Base-by-base conservation (phyloP, 2,329 filamentous ascomycete genomes). In the Exophiala calicioides region DNA sequence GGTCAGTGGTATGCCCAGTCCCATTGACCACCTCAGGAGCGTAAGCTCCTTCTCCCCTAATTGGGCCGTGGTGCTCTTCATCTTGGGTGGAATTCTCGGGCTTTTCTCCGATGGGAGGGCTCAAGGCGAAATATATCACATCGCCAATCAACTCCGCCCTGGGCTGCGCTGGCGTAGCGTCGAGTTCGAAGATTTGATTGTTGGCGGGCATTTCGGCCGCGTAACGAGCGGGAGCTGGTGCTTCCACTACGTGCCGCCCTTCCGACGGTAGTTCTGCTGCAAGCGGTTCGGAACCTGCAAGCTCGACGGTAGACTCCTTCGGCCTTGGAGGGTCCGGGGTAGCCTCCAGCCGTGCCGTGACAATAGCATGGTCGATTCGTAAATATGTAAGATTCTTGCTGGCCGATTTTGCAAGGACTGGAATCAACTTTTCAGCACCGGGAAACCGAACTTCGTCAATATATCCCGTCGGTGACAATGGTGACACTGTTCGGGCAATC, bases 361-460 rank as follows among this genome's bases (percentile, higher is more conserved):
- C 62, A 12, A 82, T 58, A 21, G 70, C 65, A 63, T 81, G 77
- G 47, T 81, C 75, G 19, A 79, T 67, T 30, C 79, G 70, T 8
- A 83, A 59, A 57, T 79, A 80, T 2, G 69, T 76, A 55, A 82
- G 47, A 19, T 67, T 71, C 1, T 74, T 65, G 5, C 70, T 67
- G 6, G 73, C 75, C 50, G 65, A 64, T 15, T 71, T 66, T 5
- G 68, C 69, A 18, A 82, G 57, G 1, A 77, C 59, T 1, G 77
- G 75, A 15, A 75, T 73, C 4, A 82, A 65, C 55, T 79, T 80
- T 50, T 79, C 77, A 2, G 73, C 71, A 3, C 76, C 75, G 3
- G 75, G 75, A 41, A 74, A 62, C 7, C 55, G 58, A n/a, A 55
- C 55, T 21, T 67, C 55, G 26, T 61, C 52, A 19, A 56, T 53